Evolutionary conservation across 768 basidiomycete species (phyloP), one percentile per base, ranked within the genome.

Genomic region (Macrolepiota albuminosa): DNA sequence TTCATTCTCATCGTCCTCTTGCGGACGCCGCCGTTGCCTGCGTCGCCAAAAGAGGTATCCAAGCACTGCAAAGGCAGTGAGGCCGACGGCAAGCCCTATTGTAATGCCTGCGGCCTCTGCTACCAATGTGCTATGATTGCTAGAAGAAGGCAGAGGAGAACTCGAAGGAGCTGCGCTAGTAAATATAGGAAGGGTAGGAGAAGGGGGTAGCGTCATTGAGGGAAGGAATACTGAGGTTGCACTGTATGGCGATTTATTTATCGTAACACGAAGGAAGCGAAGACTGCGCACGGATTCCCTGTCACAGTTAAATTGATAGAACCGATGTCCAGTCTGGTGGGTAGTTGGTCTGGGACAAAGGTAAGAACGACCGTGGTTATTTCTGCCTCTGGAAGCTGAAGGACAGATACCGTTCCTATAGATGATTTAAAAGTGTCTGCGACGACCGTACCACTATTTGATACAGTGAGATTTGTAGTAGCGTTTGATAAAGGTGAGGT

Each of bases 381-480:
- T 21, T 73, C 72, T 9, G 72, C 66, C 60, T 76, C 76, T 0
- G 68, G 70, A 16, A 85, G 72, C 45, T 77, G 64, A 1, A 81
- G 64, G 26, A 80, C 71, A 31, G 70, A 65, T 31, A 78, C 73
- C 31, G 74, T 67, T 26, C 69, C 72, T 36, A 77, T 68, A 8
- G 76, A 72, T 0, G 82, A 77, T 62, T 82, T 74, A 51, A 83
- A 72, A 24, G 65, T n/a, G 6, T 63, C 60, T 0, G 72, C 75
- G 46, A 78, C 63, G 3, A 73, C 65, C 2, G 61, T 65, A 16
- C 63, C 69, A 47, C 75, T 67, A n/a, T 78, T 72, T 6, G 81
- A 78, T 34, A 82, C 61, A 1, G 83, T 82, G 39, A 85, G 69
- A 61, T 84, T 84, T 59, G 80, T 71, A 21, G 76, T 79, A 3